These are phyloP conservation scores for Talaromyces rugulosus DNA, from an alignment of 2,329 filamentous ascomycete species.

Conservation along the genomic window DNA sequence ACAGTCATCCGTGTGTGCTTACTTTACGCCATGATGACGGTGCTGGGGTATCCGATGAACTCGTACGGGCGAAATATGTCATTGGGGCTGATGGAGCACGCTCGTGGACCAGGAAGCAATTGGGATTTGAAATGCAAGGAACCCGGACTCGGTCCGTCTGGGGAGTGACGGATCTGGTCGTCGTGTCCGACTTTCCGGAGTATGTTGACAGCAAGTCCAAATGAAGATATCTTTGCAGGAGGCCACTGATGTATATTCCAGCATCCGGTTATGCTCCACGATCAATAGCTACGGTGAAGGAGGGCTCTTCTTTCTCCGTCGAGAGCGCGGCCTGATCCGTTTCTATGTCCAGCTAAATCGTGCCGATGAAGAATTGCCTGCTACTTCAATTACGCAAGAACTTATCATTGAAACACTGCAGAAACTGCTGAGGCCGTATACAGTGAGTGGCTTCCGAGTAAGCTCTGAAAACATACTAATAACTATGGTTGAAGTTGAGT, in stretches of 20 bases:
- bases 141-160: slow-evolving; percentile 9
- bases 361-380: background rate
- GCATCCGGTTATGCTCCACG: background rate
- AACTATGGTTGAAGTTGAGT: background rate
- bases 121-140: slow-evolving; percentile 17
- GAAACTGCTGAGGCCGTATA: background rate
- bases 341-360: slow-evolving; percentile 5
- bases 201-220: background rate
- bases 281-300: background rate
- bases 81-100: slow-evolving; percentile 23
- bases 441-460: background rate
- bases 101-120: slow-evolving; percentile 18
- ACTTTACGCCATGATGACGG: background rate
- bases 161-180: background rate
- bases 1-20: background rate
- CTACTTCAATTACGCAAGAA: background rate
- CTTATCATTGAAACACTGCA: background rate
- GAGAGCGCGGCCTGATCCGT: slow-evolving; percentile 3
- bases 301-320: slow-evolving; percentile 1
- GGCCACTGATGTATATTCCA: background rate
- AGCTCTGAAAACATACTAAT: background rate
- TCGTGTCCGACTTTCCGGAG: slow-evolving; percentile 2
- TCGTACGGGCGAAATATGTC: slow-evolving; percentile 28
- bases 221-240: background rate
- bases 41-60: slow-evolving; percentile 31